Evolutionary conservation across 495 filamentous ascomycete genomes (phyloP).

Genomic region (Aspergillus egyptiacus): DNA sequence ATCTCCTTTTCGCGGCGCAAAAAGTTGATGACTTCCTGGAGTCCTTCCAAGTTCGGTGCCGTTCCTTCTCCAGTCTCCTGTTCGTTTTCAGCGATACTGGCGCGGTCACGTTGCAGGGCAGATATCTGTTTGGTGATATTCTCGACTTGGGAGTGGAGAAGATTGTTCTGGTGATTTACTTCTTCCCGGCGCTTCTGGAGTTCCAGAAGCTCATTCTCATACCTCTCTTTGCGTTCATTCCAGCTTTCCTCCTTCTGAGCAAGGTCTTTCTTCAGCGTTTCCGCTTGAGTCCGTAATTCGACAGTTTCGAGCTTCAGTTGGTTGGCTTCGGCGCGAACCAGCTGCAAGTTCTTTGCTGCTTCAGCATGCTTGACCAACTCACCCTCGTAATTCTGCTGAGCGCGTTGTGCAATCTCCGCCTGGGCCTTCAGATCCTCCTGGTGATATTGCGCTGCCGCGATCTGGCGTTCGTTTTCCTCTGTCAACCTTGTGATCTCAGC

Average conservation of each 20-base stretch:
- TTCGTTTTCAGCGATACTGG: conserved; percentile 43
- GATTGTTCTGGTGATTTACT: conserved; percentile 73
- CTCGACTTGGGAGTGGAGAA: conserved; percentile 84
- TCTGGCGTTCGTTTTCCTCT: conserved; percentile 76
- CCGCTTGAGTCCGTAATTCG: conserved; percentile 65
- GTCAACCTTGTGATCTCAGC: conserved; percentile 74
- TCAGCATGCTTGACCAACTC: conserved; percentile 93
- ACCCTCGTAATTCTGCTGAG: conserved; percentile 90
- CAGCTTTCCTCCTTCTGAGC: conserved; percentile 78
- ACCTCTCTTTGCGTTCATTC: conserved; percentile 69
- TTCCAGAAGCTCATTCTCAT: conserved; percentile 78
- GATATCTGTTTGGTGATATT: conserved; percentile 71
- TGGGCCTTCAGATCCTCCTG: conserved; percentile 89
- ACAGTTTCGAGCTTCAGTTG: conserved; percentile 70
- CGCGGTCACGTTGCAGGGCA: conserved; percentile 66
- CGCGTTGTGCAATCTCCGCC: conserved; percentile 84
- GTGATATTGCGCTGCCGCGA: conserved; percentile 68
- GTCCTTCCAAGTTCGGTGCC: conserved; percentile 56
- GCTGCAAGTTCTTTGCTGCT: conserved; percentile 75
- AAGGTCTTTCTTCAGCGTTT: conserved; percentile 73
- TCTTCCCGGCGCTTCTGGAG: conserved; percentile 73
- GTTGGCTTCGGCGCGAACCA: conserved; percentile 71
- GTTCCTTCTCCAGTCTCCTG: conserved; percentile 31
- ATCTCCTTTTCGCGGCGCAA: conserved; percentile 97
- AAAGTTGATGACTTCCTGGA: conserved; percentile 84